Evolutionary conservation across 148 eudicot species (phyloP), one percentile per base, ranked within the genome.

Genomic region (Rhododendron griersonianum): DNA sequence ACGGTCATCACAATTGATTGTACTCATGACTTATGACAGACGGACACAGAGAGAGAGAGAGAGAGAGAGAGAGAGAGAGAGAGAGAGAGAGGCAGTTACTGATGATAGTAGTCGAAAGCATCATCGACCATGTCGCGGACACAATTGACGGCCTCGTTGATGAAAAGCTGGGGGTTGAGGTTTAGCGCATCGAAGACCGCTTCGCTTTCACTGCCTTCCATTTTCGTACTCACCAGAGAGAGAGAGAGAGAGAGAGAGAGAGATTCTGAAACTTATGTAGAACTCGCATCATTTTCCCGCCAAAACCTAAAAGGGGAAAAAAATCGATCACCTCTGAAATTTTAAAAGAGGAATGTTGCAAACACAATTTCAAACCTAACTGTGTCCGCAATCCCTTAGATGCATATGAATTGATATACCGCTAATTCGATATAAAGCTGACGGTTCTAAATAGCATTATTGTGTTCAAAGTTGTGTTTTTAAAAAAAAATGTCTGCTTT

Each of bases 161-260:
- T 87, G 92, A 96, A 94, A 55, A 91, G 93, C 85, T 91, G 95
- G 18, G 99, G 99, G 45, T 91, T 92, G 44, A 96, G 88, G 73
- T 94, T 90, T 28, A 96, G 83, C 8, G 94, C 92, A 74, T 93
- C 92, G 86, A 93, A 95, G 14, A 95, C 84, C n/a, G 88, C 88
- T 50, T 91, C 93, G 88, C 92, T 91, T 74, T 90, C 92, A 85
- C 91, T 92, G 63, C 88, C 92, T 80, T 91, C 94, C 95, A 94
- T 94, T 86, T 81, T 85, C 65, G 1, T 35, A 51, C 45, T 15
- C 37, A 16, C 41, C 44, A 0, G 28, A 44, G 30, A 44, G 77
- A 77, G 50, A 33, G 37, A 57, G 14, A 61, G 74, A 37, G n/a
- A n/a, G n/a, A n/a, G n/a, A n/a, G n/a, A n/a, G n/a, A 14, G 53